Percentiles rank a stretch among this genome's conserved stretches.
phyloP scores from a whole-genome alignment of 768 basidiomycete species.

The Boletus huronensis region DNA sequence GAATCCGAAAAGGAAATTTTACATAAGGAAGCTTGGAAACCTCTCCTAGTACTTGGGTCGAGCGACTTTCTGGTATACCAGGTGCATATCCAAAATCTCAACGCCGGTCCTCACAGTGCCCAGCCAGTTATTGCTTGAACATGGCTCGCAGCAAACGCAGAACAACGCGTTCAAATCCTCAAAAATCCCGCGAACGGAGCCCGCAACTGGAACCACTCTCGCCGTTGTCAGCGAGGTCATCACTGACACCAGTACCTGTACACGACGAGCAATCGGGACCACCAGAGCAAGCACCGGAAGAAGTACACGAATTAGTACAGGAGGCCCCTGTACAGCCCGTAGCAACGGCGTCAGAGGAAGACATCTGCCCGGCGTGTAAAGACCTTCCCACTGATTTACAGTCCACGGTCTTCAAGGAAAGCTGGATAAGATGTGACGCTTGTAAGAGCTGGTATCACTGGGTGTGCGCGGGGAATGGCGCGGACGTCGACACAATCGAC shows the following conservation, averaged over 20 bases:
- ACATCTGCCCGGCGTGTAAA: conserved; percentile 52
- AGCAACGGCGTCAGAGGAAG: conserved; percentile 24
- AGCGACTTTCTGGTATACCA: not conserved
- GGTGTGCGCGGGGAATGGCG: conserved; percentile 68
- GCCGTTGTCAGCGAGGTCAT: conserved; percentile 30
- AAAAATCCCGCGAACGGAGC: conserved; percentile 35
- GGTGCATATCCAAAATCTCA: conserved; percentile 8
- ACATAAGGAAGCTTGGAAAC: conserved; percentile 22
- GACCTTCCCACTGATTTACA: conserved; percentile 28
- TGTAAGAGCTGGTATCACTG: conserved; percentile 86
- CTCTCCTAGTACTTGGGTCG: conserved; percentile 1
- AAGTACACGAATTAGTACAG: conserved; percentile 15
- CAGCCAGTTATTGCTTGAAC: conserved; percentile 5
- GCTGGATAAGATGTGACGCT: conserved; percentile 79
- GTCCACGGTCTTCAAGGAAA: conserved; percentile 54
- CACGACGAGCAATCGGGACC: conserved; percentile 15
- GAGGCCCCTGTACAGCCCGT: conserved; percentile 8
- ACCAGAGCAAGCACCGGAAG: conserved; percentile 15
- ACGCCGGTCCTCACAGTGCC: conserved; percentile 8
- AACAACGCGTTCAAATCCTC: conserved; percentile 35
- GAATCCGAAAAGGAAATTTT: conserved; percentile 20
- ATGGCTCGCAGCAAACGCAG: conserved; percentile 49
- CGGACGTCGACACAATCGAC: conserved; percentile 64
- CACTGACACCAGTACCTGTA: conserved; percentile 26
- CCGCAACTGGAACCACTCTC: conserved; percentile 32